Conservation (phyloP, 768 basidiomycete genomes). For the Leucocoprinus leucothites region DNA sequence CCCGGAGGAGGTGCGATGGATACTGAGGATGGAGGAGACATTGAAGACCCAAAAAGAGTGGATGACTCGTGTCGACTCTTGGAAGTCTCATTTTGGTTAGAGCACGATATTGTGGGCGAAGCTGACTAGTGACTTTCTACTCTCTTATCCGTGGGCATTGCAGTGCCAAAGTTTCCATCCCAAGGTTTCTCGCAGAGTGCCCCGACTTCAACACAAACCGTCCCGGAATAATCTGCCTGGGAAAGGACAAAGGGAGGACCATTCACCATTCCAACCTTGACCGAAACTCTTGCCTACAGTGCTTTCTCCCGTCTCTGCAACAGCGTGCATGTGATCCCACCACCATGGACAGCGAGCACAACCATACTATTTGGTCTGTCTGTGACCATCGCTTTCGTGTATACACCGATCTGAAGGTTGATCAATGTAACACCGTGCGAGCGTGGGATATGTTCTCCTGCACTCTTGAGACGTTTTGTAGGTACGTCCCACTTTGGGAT, state of each 20-base stretch:
- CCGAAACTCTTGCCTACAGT: background rate
- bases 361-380: constrained; percentile 12
- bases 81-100: no score
- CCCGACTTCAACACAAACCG: background rate
- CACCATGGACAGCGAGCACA: constrained; percentile 16
- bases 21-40: no score
- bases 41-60: no score
- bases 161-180: no score
- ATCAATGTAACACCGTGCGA: constrained; percentile 1
- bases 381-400: constrained; percentile 4
- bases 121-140: no score
- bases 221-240: background rate
- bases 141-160: no score
- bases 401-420: constrained; percentile 7
- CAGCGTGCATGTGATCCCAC: constrained; percentile 21
- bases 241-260: constrained; percentile 19
- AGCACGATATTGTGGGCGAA: no score
- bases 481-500: constrained; percentile 5
- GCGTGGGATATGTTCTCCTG: no score
- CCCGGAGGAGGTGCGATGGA: no score
- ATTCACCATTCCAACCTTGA: constrained; percentile 20
- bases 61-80: no score
- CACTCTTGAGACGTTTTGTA: background rate
- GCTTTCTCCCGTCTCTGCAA: constrained; percentile 13
- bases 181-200: no score